Conservation (phyloP, 768 basidiomycete species). For the Coprinopsis marcescibilis region DNA sequence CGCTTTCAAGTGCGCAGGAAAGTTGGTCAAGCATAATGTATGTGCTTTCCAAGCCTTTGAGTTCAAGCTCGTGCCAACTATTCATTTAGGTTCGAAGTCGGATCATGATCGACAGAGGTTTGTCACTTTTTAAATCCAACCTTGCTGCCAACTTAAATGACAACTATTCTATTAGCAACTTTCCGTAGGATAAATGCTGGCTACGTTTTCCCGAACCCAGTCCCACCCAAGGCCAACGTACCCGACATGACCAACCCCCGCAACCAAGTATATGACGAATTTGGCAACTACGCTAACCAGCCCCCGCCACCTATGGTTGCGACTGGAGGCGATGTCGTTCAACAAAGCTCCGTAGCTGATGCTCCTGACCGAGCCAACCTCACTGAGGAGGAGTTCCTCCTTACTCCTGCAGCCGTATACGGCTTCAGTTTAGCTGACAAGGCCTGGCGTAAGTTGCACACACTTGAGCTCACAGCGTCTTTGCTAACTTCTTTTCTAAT, state of each 20-base stretch:
- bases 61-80: neutral
- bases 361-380: constrained; percentile 28
- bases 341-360: constrained; percentile 16
- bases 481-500: neutral
- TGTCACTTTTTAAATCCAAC: neutral
- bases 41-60: constrained; percentile 9
- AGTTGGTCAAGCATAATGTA: constrained; percentile 46
- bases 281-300: constrained; percentile 19
- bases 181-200: constrained; percentile 50
- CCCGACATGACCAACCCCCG: constrained; percentile 4
- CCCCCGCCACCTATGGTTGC: constrained; percentile 6
- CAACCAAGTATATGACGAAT: constrained; percentile 10
- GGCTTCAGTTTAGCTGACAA: constrained; percentile 61
- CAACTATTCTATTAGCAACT: constrained; percentile 26
- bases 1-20: constrained; percentile 29
- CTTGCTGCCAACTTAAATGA: neutral
- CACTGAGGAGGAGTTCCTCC: constrained; percentile 46
- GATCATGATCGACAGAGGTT: constrained; percentile 57
- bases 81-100: constrained; percentile 42
- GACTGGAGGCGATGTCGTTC: constrained; percentile 12
- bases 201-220: constrained; percentile 38
- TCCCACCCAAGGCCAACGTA: constrained; percentile 22
- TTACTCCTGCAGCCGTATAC: constrained; percentile 52
- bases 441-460: constrained; percentile 43
- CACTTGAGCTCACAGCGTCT: neutral